Evolutionary conservation across 1,139 yeast genomes (phyloP).

Genomic region (Yamadazyma triangularis): DNA sequence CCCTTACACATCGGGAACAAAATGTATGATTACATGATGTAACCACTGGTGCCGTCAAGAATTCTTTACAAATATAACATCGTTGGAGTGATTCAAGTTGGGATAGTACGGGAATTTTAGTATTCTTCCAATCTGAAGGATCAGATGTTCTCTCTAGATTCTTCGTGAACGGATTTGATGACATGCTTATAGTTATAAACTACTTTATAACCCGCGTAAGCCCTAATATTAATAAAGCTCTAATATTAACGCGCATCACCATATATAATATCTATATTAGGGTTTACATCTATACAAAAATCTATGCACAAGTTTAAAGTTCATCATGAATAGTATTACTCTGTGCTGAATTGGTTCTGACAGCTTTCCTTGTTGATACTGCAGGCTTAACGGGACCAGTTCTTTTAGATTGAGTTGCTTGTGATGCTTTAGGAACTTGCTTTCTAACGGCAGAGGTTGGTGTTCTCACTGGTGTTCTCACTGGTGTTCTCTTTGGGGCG

Average conservation of each 20-base stretch:
- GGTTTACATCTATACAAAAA: too few species aligned
- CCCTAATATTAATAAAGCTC: conserved; percentile 1
- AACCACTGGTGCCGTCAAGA: conserved; percentile 74
- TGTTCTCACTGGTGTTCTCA: too few species aligned
- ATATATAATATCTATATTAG: too few species aligned
- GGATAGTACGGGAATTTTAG: conserved; percentile 51
- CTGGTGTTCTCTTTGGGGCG: too few species aligned
- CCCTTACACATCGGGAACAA: conserved; percentile 85
- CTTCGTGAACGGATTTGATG: neutral
- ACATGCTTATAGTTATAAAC: neutral
- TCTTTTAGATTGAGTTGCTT: too few species aligned
- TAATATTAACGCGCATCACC: too few species aligned
- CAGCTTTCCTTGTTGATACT: too few species aligned
- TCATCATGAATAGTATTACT: conserved; percentile 19
- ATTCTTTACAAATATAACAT: conserved; percentile 91
- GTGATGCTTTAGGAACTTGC: too few species aligned
- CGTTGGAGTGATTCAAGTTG: conserved; percentile 69
- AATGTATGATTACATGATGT: conserved; percentile 89
- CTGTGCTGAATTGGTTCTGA: too few species aligned
- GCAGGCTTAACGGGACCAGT: too few species aligned
- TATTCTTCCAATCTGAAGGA: conserved; percentile 63
- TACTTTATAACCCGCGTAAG: conserved; percentile 3
- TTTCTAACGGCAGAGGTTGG: too few species aligned
- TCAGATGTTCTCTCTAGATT: conserved; percentile 33
- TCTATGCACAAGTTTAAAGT: too few species aligned